These are phyloP conservation scores for Dianthus caryophyllus DNA, from an alignment of 148 eudicot genomes.

Conservation along the genomic window DNA sequence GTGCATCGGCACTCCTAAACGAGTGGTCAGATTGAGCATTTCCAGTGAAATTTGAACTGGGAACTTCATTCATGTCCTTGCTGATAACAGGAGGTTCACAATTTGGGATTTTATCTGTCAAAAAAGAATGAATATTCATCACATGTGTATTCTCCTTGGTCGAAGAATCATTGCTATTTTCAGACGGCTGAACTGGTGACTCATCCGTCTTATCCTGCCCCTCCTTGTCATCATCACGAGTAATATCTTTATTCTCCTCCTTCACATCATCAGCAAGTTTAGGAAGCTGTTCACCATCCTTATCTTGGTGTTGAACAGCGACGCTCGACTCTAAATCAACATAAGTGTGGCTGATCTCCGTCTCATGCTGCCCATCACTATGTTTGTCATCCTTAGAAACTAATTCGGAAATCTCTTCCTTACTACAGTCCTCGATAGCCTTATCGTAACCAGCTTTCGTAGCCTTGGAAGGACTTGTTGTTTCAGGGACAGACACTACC, in stretches of 20 bases:
- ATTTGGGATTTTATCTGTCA: constrained; percentile 28
- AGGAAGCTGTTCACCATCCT: constrained; percentile 26
- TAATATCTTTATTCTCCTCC: constrained; percentile 26
- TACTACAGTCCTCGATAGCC: constrained; percentile 8
- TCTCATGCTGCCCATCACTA: constrained; percentile 27
- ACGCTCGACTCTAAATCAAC: no score
- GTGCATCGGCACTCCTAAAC: constrained; percentile 5
- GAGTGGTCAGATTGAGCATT: not conserved
- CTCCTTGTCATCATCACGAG: not conserved
- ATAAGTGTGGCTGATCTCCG: not conserved
- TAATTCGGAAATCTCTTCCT: constrained; percentile 29
- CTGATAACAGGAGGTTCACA: constrained; percentile 27
- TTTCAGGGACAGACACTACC: constrained; percentile 51
- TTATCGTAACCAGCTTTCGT: constrained; percentile 28
- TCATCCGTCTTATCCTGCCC: constrained; percentile 13
- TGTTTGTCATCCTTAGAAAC: constrained; percentile 28
- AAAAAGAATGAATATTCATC: constrained; percentile 47
- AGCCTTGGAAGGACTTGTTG: constrained; percentile 26
- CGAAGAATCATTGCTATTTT: constrained; percentile 26
- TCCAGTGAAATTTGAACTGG: constrained; percentile 31
- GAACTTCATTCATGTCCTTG: constrained; percentile 33
- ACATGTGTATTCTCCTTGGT: constrained; percentile 26
- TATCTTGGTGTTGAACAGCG: constrained; percentile 16
- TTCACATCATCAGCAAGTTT: constrained; percentile 26
- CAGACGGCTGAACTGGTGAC: constrained; percentile 21